A percentile compares a stretch with the other conserved stretches of the same genome.
Evolutionary conservation across 768 basidiomycete genomes (phyloP).

Genomic region (Dacryopinax primogenitus): DNA sequence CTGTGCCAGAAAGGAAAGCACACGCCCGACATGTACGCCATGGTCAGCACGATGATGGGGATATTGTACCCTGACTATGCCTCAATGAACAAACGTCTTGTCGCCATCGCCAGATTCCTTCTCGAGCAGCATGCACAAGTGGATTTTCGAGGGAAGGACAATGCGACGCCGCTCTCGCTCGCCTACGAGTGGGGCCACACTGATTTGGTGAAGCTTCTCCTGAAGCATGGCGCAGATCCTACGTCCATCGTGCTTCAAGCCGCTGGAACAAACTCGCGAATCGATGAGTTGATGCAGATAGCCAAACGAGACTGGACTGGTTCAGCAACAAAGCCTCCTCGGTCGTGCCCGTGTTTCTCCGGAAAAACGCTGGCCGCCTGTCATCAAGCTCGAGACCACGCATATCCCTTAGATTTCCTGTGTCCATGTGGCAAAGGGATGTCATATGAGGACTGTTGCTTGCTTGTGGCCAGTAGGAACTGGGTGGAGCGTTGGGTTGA

Average conservation of each 20-base stretch:
- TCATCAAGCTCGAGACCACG: neutral
- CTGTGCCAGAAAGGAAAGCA: neutral
- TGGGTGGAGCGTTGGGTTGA: neutral
- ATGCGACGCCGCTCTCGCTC: neutral
- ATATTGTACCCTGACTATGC: no score
- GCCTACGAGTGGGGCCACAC: neutral
- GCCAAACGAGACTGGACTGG: neutral
- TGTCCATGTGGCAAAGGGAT: neutral
- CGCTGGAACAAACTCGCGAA: no score
- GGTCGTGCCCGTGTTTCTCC: neutral
- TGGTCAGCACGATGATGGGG: no score
- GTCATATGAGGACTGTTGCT: neutral
- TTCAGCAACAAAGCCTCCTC: neutral
- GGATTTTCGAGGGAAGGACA: neutral
- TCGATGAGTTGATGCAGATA: neutral
- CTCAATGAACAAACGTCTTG: neutral
- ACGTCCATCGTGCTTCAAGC: no score
- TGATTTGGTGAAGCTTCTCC: neutral
- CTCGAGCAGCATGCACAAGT: neutral
- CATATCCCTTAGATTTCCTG: neutral
- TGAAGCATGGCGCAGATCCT: neutral
- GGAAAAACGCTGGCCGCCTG: neutral
- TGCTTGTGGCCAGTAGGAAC: neutral
- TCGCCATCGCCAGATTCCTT: neutral
- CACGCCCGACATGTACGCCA: no score